Evolutionary conservation across 306 rosid genomes (phyloP), one percentile per base, ranked within the genome.

Genomic region (Trifolium dubium): DNA sequence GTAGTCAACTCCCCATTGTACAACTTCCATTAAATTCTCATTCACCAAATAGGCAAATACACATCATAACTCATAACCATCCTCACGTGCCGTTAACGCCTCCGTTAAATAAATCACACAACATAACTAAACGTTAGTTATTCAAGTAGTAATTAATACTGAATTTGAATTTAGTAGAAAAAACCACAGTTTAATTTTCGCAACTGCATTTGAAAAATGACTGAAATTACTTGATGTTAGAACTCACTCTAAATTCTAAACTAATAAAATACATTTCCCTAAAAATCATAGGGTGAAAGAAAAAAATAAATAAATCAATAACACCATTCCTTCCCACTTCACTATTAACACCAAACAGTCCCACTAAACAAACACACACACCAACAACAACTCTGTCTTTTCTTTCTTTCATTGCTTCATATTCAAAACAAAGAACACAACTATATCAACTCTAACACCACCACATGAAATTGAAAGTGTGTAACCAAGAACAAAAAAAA

Each of bases 1-100:
- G 10, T 69, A 72, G 92, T 90, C 96, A 84, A 87, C 86, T 59
- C 82, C 61, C 56, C 64, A 31, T 64, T 8, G 66, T 73, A 30
- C 85, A 56, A 1, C 44, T 58, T 60, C 54, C 81, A 67, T 75
- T 74, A 51, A 65, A 73, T 75, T 41, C 50, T 23, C 63, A 46
- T 67, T 58, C 82, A 53, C 67, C 65, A n/a, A 58, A 15, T 54
- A 43, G 11, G 31, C 29, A 54, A 2, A 2, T 23, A 41, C 9
- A 41, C 3, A 2, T 15, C 23, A 39, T 31, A 39, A 32, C 34
- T 55, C 68, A 41, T 44, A 32, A 49, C 53, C 65, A 54, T 29
- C 17, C 63, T 61, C 79, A 72, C 83, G 30, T 50, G 79, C 64
- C 72, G 70, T 79, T 67, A 72, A 8, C 47, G 43, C 54, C 76